phyloP scores from a whole-genome alignment of 164 flowering plant genomes.

The Magnolia officinalis region DNA sequence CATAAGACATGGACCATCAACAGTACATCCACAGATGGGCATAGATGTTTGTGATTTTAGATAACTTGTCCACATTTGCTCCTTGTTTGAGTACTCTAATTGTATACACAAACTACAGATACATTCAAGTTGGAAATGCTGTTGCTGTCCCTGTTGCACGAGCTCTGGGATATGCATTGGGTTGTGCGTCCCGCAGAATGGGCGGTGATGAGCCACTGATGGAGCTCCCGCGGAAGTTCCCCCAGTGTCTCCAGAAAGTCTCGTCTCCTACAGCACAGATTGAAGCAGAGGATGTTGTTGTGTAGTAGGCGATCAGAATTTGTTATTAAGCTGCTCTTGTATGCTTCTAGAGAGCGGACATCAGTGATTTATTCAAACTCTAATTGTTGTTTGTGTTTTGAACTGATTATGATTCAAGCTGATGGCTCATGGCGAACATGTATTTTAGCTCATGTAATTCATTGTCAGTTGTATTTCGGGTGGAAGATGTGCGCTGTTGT shows the following conservation, averaged over 20 bases:
- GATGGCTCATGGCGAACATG: neutral
- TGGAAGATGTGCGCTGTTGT: too few species aligned
- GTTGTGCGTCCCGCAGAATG: constrained; percentile 30
- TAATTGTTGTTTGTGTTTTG: neutral
- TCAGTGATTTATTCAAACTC: neutral
- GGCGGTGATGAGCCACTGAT: constrained; percentile 22
- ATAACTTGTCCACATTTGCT: too few species aligned
- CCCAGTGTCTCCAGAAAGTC: neutral
- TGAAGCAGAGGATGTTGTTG: neutral
- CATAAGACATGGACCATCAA: too few species aligned
- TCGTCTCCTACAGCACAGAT: constrained; percentile 11
- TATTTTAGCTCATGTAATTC: neutral
- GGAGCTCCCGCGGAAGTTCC: constrained; percentile 26
- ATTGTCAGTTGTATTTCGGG: too few species aligned
- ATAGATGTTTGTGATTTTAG: too few species aligned
- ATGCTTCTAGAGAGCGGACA: neutral
- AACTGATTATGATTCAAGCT: neutral
- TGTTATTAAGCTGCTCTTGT: too few species aligned
- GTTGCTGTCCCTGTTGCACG: constrained; percentile 76
- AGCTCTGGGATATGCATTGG: constrained; percentile 59
- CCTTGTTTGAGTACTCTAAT: too few species aligned
- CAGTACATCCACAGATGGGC: too few species aligned
- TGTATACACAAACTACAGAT: constrained; percentile 27
- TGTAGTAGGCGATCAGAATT: too few species aligned
- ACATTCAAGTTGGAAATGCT: constrained; percentile 81